A percentile compares a stretch with the other conserved stretches of the same genome.
phyloP scores from a whole-genome alignment of 73 alveolate genomes.

The Chromera velia region DNA sequence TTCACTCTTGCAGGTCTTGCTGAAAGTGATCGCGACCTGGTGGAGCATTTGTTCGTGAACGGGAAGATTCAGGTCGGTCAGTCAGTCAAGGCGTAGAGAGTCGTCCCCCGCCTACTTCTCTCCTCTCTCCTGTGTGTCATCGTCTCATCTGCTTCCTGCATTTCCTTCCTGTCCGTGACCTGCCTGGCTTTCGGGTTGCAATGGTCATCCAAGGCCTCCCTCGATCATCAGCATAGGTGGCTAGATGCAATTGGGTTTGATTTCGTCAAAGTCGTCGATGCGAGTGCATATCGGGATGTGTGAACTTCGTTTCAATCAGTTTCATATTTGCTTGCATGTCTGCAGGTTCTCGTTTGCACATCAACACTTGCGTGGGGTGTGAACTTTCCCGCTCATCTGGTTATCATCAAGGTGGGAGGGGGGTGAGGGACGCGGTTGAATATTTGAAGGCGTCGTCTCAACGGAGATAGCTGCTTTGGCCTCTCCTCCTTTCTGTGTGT shows the following conservation, averaged over 20 bases:
- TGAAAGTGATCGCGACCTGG: slow-evolving; percentile 91
- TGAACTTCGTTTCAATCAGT: neutral
- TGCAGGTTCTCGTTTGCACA: slow-evolving; percentile 91
- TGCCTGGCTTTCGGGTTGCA: too few species aligned
- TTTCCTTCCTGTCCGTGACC: too few species aligned
- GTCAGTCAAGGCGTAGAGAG: too few species aligned
- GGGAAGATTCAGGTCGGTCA: slow-evolving; percentile 58
- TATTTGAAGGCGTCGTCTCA: too few species aligned
- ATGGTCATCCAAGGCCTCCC: neutral
- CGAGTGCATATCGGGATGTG: neutral
- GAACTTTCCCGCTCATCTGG: slow-evolving; percentile 99
- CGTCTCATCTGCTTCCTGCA: too few species aligned
- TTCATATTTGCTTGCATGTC: too few species aligned
- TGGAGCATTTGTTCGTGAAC: slow-evolving; percentile 90
- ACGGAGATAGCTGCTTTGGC: too few species aligned
- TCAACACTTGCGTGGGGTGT: slow-evolving; percentile 99
- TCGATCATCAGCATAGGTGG: neutral
- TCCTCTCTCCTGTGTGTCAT: too few species aligned
- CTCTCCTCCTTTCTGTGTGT: too few species aligned
- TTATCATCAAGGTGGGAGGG: slow-evolving; percentile 8
- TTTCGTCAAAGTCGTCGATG: neutral
- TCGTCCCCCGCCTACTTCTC: too few species aligned
- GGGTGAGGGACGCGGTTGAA: neutral
- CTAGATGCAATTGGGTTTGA: neutral
- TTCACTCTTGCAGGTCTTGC: slow-evolving; percentile 83